Base-by-base conservation (phyloP, 805 yeast species). In the Wickerhamomyces hampshirensis region DNA sequence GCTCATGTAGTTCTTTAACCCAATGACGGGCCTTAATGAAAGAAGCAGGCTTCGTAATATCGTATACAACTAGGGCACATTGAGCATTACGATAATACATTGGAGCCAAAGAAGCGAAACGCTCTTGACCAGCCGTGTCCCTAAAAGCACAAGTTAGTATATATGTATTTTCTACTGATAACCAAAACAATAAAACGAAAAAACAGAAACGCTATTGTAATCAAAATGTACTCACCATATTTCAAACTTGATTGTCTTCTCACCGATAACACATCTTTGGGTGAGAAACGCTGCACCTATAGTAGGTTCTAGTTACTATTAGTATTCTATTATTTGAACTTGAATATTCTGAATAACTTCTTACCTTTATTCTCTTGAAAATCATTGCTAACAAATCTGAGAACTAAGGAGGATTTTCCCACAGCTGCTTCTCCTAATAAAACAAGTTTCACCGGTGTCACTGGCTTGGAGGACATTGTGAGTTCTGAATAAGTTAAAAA, bases 91-190 rank as follows among this genome's bases (percentile, higher is more conserved):
- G 75, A 66, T 91, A 91, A 63, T 91, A 91, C 93, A 91, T 83
- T 19, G 98, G 98, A 1, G 98, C 97, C 53, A 91, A 72, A 18
- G 91, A 80, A 12, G 97, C 96, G 68, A 91, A 91, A 46, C 98
- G 67, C 60, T 91, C 98, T 67, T 91, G 98, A 15, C 98, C 98
- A 3, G 98, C 98, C 11, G 98, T 89, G 59, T 89, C 98, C 74
- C 73, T 48, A 12, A 19, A 13, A 21, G 11, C 19, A 11, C 6
- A 16, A 21, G 37, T 35, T 32, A 32, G 40, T 44, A 14, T 5
- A 12, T 16, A 19, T 18, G 16, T n/a, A 18, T 5, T 12, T 4
- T 17, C 19, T 18, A 10, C 30, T n/a, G n/a, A n/a, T 7, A 23
- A 4, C 12, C 13, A 11, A 14, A 23, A 30, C 14, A 13, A 19